phyloP scores from a whole-genome alignment of 225 moss, liverwort and hornwort species.

The Rhytidiadelphus loreus region DNA sequence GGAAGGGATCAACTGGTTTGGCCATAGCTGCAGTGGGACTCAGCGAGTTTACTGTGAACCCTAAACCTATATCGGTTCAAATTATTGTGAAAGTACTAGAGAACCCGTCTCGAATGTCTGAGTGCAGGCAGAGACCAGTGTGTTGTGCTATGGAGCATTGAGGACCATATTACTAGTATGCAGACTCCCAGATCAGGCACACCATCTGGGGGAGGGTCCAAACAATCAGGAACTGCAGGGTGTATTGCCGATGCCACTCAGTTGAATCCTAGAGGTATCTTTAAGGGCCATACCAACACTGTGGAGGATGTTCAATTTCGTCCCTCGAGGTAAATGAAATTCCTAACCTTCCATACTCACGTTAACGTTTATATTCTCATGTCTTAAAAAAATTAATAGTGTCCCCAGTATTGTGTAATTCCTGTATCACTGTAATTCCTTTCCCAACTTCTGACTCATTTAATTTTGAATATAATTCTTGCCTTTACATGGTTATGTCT shows the following conservation, averaged over 20 bases:
- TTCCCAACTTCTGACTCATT: neutral
- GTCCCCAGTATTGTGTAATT: neutral
- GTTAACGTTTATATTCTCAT: neutral
- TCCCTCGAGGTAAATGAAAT: conserved; percentile 59
- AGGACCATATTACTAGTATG: conserved; percentile 58
- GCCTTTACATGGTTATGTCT: neutral
- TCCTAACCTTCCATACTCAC: neutral
- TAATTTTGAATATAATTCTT: neutral
- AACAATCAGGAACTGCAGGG: conserved; percentile 49
- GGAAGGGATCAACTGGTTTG: neutral
- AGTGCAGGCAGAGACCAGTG: conserved; percentile 66
- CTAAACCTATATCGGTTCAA: neutral
- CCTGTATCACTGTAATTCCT: neutral
- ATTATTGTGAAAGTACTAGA: neutral
- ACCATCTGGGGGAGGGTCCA: conserved; percentile 37
- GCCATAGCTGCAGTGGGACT: neutral
- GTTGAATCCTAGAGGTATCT: conserved; percentile 65
- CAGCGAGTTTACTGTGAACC: neutral
- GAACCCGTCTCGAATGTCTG: neutral
- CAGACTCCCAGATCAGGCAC: conserved; percentile 32
- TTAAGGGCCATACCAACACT: conserved; percentile 72
- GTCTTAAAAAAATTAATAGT: neutral
- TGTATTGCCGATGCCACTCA: conserved; percentile 18
- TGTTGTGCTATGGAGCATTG: conserved; percentile 85
- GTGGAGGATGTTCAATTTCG: conserved; percentile 98